Percentiles rank a stretch among this genome's conserved stretches.
phyloP scores from a whole-genome alignment of 164 flowering plant species.

The Annona cherimola region DNA sequence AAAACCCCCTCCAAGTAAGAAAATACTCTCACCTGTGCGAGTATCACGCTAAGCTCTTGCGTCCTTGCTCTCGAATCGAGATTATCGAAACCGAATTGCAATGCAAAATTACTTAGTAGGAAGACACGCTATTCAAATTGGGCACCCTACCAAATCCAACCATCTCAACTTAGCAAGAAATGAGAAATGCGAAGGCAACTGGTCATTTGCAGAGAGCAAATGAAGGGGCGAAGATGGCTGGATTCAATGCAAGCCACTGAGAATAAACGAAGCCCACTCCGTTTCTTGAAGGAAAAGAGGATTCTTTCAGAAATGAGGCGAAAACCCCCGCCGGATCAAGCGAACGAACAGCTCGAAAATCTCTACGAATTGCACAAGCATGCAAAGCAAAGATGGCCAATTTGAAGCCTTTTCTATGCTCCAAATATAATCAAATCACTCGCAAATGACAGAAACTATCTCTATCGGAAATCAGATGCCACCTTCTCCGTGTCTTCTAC shows the following conservation, averaged over 20 bases:
- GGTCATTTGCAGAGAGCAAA: too few species aligned
- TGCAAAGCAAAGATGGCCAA: neutral
- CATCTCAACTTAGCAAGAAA: neutral
- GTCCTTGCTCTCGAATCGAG: neutral
- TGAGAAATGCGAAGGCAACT: neutral
- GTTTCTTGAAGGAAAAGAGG: neutral
- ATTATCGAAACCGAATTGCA: neutral
- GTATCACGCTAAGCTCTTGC: neutral
- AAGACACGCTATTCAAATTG: constrained; percentile 3
- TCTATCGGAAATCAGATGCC: neutral
- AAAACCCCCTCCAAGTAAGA: neutral
- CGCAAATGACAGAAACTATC: neutral
- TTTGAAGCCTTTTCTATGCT: neutral
- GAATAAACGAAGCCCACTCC: neutral
- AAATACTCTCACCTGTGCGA: neutral
- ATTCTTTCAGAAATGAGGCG: neutral
- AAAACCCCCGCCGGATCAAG: neutral
- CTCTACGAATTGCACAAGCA: neutral
- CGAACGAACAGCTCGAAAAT: neutral
- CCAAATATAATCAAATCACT: neutral
- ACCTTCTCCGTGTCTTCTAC: neutral
- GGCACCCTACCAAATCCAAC: neutral
- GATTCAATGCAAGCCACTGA: constrained; percentile 5
- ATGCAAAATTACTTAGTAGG: neutral
- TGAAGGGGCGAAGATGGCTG: neutral